phyloP scores from a whole-genome alignment of 2,329 filamentous ascomycete species.

The Seiridium unicorne region DNA sequence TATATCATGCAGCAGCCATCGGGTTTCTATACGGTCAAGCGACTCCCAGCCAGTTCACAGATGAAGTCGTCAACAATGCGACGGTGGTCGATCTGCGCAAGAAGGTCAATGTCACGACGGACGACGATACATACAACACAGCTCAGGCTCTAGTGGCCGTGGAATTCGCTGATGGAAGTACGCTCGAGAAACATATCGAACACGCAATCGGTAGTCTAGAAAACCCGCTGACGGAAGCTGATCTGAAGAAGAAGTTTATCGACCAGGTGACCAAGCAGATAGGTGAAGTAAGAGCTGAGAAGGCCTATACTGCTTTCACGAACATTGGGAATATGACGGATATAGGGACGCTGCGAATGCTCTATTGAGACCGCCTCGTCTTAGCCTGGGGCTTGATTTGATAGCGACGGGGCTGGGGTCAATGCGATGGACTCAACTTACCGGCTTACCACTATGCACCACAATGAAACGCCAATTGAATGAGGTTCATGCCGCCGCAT shows the following conservation, averaged over 20 bases:
- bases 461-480: too few relatives aligned
- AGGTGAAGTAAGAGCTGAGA: slow-evolving; percentile 31
- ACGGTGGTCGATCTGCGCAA: slow-evolving; percentile 41
- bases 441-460: too few relatives aligned
- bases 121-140: slow-evolving; percentile 32
- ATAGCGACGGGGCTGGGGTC: too few relatives aligned
- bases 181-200: slow-evolving; percentile 41
- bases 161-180: slow-evolving; percentile 32
- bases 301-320: slow-evolving; percentile 31
- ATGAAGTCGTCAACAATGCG: slow-evolving; percentile 40
- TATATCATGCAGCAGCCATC: slow-evolving; percentile 52
- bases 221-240: slow-evolving; percentile 42
- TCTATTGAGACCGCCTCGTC: slow-evolving; percentile 9
- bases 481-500: too few relatives aligned
- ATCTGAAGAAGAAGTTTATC: slow-evolving; percentile 47
- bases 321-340: slow-evolving; percentile 28
- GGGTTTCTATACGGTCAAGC: slow-evolving; percentile 49
- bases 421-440: too few relatives aligned
- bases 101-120: slow-evolving; percentile 40
- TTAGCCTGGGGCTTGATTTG: too few relatives aligned
- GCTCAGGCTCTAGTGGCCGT: slow-evolving; percentile 36
- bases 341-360: slow-evolving; percentile 19
- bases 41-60: slow-evolving; percentile 49
- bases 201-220: slow-evolving; percentile 50
- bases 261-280: slow-evolving; percentile 43